phyloP scores from a whole-genome alignment of 2,329 filamentous ascomycete species.

The Cercospora canescens region DNA sequence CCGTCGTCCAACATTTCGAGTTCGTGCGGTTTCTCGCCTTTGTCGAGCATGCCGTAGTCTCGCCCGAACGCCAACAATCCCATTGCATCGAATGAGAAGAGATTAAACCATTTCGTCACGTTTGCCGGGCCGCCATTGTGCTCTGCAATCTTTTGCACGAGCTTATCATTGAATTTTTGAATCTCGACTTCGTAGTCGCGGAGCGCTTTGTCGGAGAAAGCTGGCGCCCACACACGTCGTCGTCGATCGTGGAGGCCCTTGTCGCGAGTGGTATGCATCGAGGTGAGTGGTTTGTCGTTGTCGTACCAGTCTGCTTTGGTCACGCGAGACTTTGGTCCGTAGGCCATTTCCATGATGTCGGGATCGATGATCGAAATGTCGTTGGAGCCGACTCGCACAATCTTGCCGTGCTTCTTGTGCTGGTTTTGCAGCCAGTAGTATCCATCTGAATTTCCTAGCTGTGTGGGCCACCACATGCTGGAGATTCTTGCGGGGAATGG shows the following conservation, averaged over 20 bases:
- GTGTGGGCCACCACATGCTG: conserved; percentile 34
- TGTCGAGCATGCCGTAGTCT: conserved; percentile 43
- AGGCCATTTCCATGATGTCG: conserved; percentile 40
- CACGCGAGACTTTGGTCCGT: conserved; percentile 42
- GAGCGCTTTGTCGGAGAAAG: conserved; percentile 44
- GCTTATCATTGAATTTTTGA: conserved; percentile 37
- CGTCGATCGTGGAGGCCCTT: conserved; percentile 41
- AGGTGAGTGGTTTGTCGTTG: conserved; percentile 34
- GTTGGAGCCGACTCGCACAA: conserved; percentile 39
- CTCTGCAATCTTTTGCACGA: conserved; percentile 37
- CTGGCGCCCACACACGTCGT: conserved; percentile 43
- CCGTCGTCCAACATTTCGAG: conserved; percentile 41
- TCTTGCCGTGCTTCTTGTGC: conserved; percentile 39
- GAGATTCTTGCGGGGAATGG: conserved; percentile 38
- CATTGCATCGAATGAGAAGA: conserved; percentile 50
- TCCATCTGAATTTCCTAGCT: conserved; percentile 32
- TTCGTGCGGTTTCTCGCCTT: conserved; percentile 37
- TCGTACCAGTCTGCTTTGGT: conserved; percentile 47
- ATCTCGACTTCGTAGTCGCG: conserved; percentile 45
- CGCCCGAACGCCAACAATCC: conserved; percentile 47
- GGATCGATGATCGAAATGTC: conserved; percentile 41
- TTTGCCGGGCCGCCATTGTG: conserved; percentile 36
- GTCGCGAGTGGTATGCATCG: conserved; percentile 44
- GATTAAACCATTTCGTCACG: conserved; percentile 43
- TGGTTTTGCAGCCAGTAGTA: conserved; percentile 33